Conservation (phyloP, 495 filamentous ascomycete genomes). For the Halenospora varia region DNA sequence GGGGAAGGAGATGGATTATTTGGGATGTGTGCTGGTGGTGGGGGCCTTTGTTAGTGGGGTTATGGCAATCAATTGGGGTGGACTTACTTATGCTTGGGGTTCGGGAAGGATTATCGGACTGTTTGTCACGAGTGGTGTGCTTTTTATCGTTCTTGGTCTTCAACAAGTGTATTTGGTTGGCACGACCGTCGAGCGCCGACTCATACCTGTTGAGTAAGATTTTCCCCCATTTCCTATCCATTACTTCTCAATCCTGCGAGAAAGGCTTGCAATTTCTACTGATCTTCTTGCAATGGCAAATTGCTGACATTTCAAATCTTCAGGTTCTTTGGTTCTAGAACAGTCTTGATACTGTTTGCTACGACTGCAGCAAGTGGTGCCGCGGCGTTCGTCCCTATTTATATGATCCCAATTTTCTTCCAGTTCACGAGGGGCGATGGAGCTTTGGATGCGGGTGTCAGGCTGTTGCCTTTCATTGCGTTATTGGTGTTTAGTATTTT, state of each 20-base stretch:
- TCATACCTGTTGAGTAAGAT: constrained; percentile 54
- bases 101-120: constrained; percentile 47
- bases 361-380: constrained; percentile 32
- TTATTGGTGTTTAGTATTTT: constrained; percentile 43
- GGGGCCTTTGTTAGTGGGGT: constrained; percentile 38
- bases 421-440: constrained; percentile 50
- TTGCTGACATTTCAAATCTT: too few species aligned
- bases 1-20: constrained; percentile 38
- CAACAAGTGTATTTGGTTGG: constrained; percentile 50
- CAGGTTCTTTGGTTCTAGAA: constrained; percentile 40
- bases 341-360: constrained; percentile 41
- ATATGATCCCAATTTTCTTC: constrained; percentile 55
- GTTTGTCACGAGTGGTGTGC: constrained; percentile 46
- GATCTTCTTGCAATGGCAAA: too few species aligned
- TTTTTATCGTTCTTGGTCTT: constrained; percentile 43
- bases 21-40: constrained; percentile 40
- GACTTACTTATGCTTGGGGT: constrained; percentile 49
- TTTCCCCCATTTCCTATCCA: too few species aligned
- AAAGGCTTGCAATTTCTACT: too few species aligned
- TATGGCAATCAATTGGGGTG: constrained; percentile 55
- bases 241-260: too few species aligned
- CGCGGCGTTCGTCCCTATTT: constrained; percentile 35
- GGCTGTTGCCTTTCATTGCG: constrained; percentile 55
- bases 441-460: constrained; percentile 46
- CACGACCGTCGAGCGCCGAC: constrained; percentile 40